Evolutionary conservation across 306 rosid genomes (phyloP).

Genomic region (Corylus heterophylla): DNA sequence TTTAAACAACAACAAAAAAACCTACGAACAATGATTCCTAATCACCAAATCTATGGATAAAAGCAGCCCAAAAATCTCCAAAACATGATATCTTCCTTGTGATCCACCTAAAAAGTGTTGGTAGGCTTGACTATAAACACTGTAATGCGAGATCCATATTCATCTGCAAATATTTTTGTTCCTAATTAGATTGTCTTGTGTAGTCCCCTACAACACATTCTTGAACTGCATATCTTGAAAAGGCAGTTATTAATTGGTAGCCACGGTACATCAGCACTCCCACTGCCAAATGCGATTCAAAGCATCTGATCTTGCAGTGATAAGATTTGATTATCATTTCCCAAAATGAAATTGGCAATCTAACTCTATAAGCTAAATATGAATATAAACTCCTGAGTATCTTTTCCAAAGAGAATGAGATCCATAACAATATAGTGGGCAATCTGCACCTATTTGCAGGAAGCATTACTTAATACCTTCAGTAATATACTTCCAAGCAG

Average conservation of each 20-base stretch:
- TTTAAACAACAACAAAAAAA: neutral
- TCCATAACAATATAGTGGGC: constrained; percentile 1
- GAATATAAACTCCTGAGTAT: neutral
- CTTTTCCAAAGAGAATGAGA: neutral
- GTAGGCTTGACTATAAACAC: neutral
- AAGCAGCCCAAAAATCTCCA: constrained; percentile 27
- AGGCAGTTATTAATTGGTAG: constrained; percentile 21
- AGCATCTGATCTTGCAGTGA: constrained; percentile 12
- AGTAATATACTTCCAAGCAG: constrained; percentile 15
- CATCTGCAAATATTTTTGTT: neutral
- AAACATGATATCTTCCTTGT: constrained; percentile 30
- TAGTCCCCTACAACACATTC: constrained; percentile 27
- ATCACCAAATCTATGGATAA: constrained; percentile 7
- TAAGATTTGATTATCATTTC: constrained; percentile 14
- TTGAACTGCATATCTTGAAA: constrained; percentile 15
- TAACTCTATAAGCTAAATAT: constrained; percentile 9
- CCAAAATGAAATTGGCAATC: constrained; percentile 16
- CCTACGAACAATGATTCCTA: neutral
- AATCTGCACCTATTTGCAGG: constrained; percentile 11
- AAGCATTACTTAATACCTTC: constrained; percentile 20
- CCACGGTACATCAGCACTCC: constrained; percentile 19
- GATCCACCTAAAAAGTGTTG: constrained; percentile 1
- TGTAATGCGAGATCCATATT: neutral
- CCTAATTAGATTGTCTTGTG: neutral
- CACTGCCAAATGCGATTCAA: constrained; percentile 1